phyloP scores from a whole-genome alignment of 495 filamentous ascomycete genomes.

The Cercophora sp. region DNA sequence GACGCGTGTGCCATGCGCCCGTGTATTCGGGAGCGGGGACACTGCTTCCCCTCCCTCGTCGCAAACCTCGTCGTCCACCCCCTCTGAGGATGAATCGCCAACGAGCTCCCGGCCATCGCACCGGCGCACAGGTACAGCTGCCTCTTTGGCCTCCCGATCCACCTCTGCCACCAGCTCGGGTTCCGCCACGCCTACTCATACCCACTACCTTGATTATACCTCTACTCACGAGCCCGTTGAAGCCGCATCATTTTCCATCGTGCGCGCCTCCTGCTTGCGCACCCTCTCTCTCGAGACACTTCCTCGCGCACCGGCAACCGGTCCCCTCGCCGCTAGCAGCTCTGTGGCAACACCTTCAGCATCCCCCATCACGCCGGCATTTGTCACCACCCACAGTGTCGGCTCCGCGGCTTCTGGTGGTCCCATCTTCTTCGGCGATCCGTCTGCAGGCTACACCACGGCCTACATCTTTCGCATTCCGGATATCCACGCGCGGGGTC shows the following conservation, averaged over 20 bases:
- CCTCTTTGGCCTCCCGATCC: slow-evolving; percentile 37
- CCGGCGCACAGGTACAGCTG: slow-evolving; percentile 28
- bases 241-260: slow-evolving; percentile 73
- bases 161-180: slow-evolving; percentile 43
- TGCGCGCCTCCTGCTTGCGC: slow-evolving; percentile 80
- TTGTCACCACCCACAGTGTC: slow-evolving; percentile 50
- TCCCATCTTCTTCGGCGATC: slow-evolving; percentile 83
- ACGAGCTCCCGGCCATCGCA: slow-evolving; percentile 18
- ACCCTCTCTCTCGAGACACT: slow-evolving; percentile 82
- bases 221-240: slow-evolving; percentile 76
- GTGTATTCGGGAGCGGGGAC: slow-evolving; percentile 39
- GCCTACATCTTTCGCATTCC: slow-evolving; percentile 89
- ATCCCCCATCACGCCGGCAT: slow-evolving; percentile 32
- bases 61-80: slow-evolving; percentile 40
- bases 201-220: slow-evolving; percentile 80
- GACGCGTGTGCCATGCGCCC: slow-evolving; percentile 47
- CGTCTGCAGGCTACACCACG: slow-evolving; percentile 78
- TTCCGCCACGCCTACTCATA: slow-evolving; percentile 50
- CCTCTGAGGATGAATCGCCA: slow-evolving; percentile 42
- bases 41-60: slow-evolving; percentile 40
- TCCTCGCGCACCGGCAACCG: slow-evolving; percentile 55
- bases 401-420: slow-evolving; percentile 52
- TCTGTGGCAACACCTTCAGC: slow-evolving; percentile 34
- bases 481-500: slow-evolving; percentile 82
- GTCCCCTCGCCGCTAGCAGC: slow-evolving; percentile 19